Evolutionary conservation across 345 rosid species (phyloP).

Genomic region (Toxicodendron radicans): DNA sequence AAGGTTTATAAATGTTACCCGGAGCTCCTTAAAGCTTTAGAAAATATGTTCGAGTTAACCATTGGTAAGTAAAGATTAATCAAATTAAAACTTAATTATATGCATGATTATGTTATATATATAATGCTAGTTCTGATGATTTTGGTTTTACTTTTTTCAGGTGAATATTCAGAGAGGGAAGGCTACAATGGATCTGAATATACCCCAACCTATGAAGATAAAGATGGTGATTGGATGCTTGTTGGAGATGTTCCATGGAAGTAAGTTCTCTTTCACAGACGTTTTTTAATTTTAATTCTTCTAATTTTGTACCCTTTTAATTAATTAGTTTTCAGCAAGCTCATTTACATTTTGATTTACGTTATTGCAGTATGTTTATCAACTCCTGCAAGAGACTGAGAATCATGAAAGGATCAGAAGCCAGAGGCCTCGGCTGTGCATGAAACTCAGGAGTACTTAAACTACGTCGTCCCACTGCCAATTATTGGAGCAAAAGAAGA

Average conservation of each 20-base stretch:
- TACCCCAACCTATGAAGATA: conserved; percentile 76
- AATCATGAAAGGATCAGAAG: conserved; percentile 66
- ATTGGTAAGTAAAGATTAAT: conserved; percentile 26
- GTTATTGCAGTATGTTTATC: conserved; percentile 50
- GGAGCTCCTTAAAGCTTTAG: conserved; percentile 54
- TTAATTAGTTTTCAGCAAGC: too few species aligned
- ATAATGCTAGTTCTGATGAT: neutral
- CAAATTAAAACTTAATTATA: neutral
- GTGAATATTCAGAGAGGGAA: conserved; percentile 53
- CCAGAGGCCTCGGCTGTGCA: conserved; percentile 40
- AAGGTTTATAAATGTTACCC: conserved; percentile 52
- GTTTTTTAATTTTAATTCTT: neutral
- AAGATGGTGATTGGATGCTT: conserved; percentile 91
- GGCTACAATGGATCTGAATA: conserved; percentile 68
- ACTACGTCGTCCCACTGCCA: neutral
- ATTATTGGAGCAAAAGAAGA: neutral
- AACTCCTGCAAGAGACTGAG: conserved; percentile 66
- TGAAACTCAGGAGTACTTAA: neutral
- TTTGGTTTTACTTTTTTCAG: conserved; percentile 16
- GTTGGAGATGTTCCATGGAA: conserved; percentile 84
- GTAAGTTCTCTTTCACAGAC: conserved; percentile 32
- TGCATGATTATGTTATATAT: neutral
- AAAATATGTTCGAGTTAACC: conserved; percentile 58
- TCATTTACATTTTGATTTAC: neutral
- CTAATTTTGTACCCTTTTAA: neutral